Conservation (phyloP, 2,329 filamentous ascomycete genomes). For the Exophiala sp. region DNA sequence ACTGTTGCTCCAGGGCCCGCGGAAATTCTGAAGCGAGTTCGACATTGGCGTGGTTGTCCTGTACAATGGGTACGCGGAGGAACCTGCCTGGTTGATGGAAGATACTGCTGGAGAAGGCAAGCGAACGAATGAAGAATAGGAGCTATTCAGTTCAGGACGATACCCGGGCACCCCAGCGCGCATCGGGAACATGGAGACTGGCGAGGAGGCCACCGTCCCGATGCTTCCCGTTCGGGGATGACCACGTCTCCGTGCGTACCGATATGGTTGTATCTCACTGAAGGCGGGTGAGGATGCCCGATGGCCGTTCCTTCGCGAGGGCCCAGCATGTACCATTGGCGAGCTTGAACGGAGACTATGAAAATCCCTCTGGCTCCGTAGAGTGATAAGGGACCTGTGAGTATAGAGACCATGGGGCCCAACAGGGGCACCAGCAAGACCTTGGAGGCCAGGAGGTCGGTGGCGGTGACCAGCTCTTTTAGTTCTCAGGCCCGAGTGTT, state of each 20-base stretch:
- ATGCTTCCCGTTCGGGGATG: slow-evolving; percentile 20
- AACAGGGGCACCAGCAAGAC: slow-evolving; percentile 3
- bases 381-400: slow-evolving; percentile 26
- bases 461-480: slow-evolving; percentile 18
- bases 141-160: slow-evolving; percentile 23
- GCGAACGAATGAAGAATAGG: slow-evolving; percentile 20
- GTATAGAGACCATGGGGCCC: slow-evolving; percentile 18
- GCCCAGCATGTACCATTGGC: slow-evolving; percentile 12
- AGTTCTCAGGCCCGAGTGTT: slow-evolving; percentile 16
- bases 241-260: slow-evolving; percentile 9
- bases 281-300: slow-evolving; percentile 22
- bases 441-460: slow-evolving; percentile 6
- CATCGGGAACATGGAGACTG: slow-evolving; percentile 11
- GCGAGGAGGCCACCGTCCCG: slow-evolving; percentile 26
- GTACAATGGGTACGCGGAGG: slow-evolving; percentile 4
- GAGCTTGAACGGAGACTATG: slow-evolving; percentile 23
- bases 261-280: slow-evolving; percentile 17
- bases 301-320: slow-evolving; percentile 5
- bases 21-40: slow-evolving; percentile 16
- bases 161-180: slow-evolving; percentile 14
- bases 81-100: neutral
- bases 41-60: slow-evolving; percentile 24
- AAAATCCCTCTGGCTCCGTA: slow-evolving; percentile 22
- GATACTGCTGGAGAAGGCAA: slow-evolving; percentile 24
- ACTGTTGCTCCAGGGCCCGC: slow-evolving; percentile 16